A percentile compares a stretch with the other conserved stretches of the same genome.
Conservation (phyloP, 495 filamentous ascomycete species). For the Neurospora discreta region DNA sequence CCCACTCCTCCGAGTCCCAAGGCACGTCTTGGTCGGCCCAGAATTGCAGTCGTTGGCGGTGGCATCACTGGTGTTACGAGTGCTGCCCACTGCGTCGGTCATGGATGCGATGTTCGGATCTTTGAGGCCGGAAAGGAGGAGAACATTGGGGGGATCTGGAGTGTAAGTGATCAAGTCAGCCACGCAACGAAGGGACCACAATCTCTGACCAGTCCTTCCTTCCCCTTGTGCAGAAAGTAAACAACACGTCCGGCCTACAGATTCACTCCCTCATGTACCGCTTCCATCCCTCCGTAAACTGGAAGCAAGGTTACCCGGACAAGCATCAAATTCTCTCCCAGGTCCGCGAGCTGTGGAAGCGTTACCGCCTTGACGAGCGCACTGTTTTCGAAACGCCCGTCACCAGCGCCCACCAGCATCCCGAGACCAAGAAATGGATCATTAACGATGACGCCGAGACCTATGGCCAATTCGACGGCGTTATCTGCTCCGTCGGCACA, state of each 20-base stretch:
- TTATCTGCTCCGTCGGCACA: slow-evolving; percentile 66
- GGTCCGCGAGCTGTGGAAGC: slow-evolving; percentile 61
- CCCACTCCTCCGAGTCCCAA: slow-evolving; percentile 54
- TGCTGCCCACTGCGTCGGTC: slow-evolving; percentile 74
- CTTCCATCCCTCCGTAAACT: slow-evolving; percentile 70
- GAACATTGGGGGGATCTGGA: slow-evolving; percentile 74
- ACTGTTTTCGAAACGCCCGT: slow-evolving; percentile 64
- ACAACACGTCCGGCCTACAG: slow-evolving; percentile 71
- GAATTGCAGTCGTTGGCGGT: slow-evolving; percentile 72
- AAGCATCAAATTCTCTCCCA: slow-evolving; percentile 61
- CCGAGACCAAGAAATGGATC: slow-evolving; percentile 59
- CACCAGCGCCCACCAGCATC: slow-evolving; percentile 53
- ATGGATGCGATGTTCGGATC: slow-evolving; percentile 73
- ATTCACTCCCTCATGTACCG: slow-evolving; percentile 83
- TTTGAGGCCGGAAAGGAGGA: slow-evolving; percentile 59
- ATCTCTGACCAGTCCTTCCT: not conserved
- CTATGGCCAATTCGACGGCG: slow-evolving; percentile 63
- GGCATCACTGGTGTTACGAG: slow-evolving; percentile 74
- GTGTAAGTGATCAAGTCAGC: slow-evolving; percentile 35
- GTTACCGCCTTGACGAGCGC: slow-evolving; percentile 56
- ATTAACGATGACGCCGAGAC: slow-evolving; percentile 50
- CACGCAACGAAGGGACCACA: not conserved
- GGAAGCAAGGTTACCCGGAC: slow-evolving; percentile 63
- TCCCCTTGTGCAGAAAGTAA: slow-evolving; percentile 47
- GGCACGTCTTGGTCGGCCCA: slow-evolving; percentile 42